Conservation (phyloP, 257 asterid genomes). For the Nicotiana sylvestris region DNA sequence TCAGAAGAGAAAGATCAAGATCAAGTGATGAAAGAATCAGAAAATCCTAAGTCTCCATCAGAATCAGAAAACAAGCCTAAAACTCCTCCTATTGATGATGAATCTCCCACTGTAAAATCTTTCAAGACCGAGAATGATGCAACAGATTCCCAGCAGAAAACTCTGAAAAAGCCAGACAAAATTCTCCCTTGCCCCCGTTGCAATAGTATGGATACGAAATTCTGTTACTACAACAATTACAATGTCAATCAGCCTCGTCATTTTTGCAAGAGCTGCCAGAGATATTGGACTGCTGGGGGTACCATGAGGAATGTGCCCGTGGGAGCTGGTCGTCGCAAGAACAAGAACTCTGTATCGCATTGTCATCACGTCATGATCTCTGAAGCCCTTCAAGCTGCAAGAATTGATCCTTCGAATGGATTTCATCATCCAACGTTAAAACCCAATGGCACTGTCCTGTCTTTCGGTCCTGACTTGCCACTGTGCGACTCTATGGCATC, state of each 20-base stretch:
- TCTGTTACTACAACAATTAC: constrained; percentile 91
- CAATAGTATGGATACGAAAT: constrained; percentile 84
- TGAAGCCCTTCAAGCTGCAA: constrained; percentile 50
- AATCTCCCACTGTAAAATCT: constrained; percentile 23
- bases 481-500: constrained; percentile 55
- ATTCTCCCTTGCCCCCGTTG: constrained; percentile 94
- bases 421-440: constrained; percentile 36
- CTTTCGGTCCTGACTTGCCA: constrained; percentile 52
- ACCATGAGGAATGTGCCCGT: constrained; percentile 90
- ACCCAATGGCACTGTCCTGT: constrained; percentile 58
- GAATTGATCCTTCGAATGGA: constrained; percentile 38
- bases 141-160: constrained; percentile 40
- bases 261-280: constrained; percentile 89
- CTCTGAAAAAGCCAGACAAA: constrained; percentile 77
- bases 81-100: constrained; percentile 36
- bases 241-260: constrained; percentile 85
- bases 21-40: constrained; percentile 29
- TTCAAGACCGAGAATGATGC: constrained; percentile 36
- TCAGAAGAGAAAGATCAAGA: constrained; percentile 25
- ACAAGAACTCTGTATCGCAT: constrained; percentile 53
- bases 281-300: constrained; percentile 98
- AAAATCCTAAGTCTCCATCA: constrained; percentile 14
- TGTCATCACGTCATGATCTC: constrained; percentile 56
- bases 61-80: constrained; percentile 28
- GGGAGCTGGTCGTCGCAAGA: constrained; percentile 88